Evolutionary conservation across 495 filamentous ascomycete genomes (phyloP).

Genomic region (Pyrenula massariospora): DNA sequence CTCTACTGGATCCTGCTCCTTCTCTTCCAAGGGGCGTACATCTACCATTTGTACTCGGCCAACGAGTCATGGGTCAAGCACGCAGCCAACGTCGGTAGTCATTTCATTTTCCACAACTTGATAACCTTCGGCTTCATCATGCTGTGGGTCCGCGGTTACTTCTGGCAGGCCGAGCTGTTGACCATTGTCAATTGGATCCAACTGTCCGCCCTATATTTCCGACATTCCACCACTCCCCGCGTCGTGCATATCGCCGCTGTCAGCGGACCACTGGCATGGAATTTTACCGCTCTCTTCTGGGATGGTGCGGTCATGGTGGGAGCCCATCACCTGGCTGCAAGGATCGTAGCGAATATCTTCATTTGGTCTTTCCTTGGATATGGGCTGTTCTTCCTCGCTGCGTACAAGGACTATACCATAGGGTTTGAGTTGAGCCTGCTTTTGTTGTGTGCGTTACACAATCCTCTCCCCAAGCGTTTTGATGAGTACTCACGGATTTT

Average conservation of each 20-base stretch:
- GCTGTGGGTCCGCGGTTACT: slow-evolving; percentile 66
- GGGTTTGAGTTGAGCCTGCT: slow-evolving; percentile 68
- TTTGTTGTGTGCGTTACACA: slow-evolving; percentile 35
- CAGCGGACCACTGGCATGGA: slow-evolving; percentile 72
- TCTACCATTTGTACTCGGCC: slow-evolving; percentile 61
- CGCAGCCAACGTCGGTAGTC: slow-evolving; percentile 66
- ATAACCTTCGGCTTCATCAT: slow-evolving; percentile 68
- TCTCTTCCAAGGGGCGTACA: slow-evolving; percentile 62
- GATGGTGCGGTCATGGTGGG: slow-evolving; percentile 68
- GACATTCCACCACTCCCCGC: slow-evolving; percentile 50
- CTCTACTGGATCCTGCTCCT: slow-evolving; percentile 69
- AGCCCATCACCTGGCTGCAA: slow-evolving; percentile 44
- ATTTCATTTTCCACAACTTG: slow-evolving; percentile 80
- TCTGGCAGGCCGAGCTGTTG: slow-evolving; percentile 61
- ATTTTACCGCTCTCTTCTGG: slow-evolving; percentile 74
- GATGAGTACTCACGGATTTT: neutral
- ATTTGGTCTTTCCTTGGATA: slow-evolving; percentile 72
- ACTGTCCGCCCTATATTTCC: slow-evolving; percentile 65
- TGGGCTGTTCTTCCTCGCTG: slow-evolving; percentile 57
- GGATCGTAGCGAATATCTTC: slow-evolving; percentile 72
- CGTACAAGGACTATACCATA: slow-evolving; percentile 71
- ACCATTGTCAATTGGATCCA: slow-evolving; percentile 73
- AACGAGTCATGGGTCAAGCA: slow-evolving; percentile 44
- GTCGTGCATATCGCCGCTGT: slow-evolving; percentile 65
- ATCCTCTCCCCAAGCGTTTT: neutral